Conservation (phyloP, 805 yeast genomes). For the Soucietia sequanensis region DNA sequence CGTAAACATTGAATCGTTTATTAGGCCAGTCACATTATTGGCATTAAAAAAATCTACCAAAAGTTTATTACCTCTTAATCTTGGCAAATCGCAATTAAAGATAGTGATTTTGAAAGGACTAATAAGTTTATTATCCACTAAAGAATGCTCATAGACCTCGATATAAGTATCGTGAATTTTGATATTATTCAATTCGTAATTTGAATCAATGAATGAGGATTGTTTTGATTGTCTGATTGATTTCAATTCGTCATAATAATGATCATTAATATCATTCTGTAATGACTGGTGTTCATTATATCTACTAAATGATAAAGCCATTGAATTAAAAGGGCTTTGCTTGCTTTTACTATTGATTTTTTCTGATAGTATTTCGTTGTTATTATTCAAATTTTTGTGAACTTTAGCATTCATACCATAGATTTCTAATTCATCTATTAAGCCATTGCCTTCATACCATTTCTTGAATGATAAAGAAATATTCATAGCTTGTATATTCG, state of each 20-base stretch:
- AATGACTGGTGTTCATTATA: conserved; percentile 29
- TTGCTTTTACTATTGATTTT: conserved; percentile 2
- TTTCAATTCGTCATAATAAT: conserved; percentile 17
- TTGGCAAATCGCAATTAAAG: conserved; percentile 65
- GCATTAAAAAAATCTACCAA: conserved; percentile 70
- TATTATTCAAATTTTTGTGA: too few species aligned
- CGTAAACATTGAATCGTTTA: conserved; percentile 73
- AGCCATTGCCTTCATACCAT: conserved; percentile 56
- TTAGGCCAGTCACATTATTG: conserved; percentile 66
- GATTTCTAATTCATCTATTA: conserved; percentile 48
- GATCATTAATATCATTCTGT: conserved; percentile 32
- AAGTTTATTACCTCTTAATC: conserved; percentile 55
- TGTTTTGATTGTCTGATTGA: conserved; percentile 4
- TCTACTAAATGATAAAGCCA: conserved; percentile 22
- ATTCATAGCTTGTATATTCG: conserved; percentile 42
- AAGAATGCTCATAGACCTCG: conserved; percentile 29
- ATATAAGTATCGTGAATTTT: conserved; percentile 53
- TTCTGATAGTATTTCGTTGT: conserved; percentile 11
- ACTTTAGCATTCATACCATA: conserved; percentile 46
- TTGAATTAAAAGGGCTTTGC: conserved; percentile 1
- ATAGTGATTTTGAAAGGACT: conserved; percentile 50
- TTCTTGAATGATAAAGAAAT: conserved; percentile 49
- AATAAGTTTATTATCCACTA: conserved; percentile 4
- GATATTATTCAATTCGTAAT: conserved; percentile 34
- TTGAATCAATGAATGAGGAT: conserved; percentile 23